Evolutionary conservation across 2,329 filamentous ascomycete species (phyloP).

Genomic region (Penicillium sp.): DNA sequence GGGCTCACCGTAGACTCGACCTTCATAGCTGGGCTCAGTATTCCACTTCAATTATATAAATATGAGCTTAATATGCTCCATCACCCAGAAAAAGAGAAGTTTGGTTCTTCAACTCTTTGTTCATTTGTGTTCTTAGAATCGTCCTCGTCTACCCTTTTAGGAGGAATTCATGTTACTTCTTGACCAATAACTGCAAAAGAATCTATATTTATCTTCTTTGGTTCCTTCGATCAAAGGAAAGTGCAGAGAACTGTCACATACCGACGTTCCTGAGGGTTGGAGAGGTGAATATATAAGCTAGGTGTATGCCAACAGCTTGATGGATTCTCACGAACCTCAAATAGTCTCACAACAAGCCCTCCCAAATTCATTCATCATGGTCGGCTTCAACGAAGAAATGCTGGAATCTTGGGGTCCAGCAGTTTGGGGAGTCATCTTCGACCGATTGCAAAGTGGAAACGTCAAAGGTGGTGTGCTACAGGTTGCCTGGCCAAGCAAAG

Average conservation of each 20-base stretch:
- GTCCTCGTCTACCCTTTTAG: neutral
- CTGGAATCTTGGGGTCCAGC: neutral
- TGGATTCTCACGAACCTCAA: neutral
- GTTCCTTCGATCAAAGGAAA: neutral
- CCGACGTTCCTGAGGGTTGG: neutral
- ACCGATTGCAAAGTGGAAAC: slow-evolving; percentile 5
- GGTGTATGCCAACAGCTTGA: neutral
- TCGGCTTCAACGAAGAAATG: neutral
- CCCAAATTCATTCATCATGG: neutral
- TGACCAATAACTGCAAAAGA: neutral
- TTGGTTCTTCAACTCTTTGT: neutral
- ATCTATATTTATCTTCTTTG: slow-evolving; percentile 1
- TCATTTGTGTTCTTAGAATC: neutral
- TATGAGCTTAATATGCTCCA: too few relatives aligned
- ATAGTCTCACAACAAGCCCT: neutral
- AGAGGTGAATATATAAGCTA: neutral
- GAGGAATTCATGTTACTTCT: neutral
- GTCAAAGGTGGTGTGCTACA: slow-evolving; percentile 1
- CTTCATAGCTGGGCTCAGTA: too few relatives aligned
- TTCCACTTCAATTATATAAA: neutral
- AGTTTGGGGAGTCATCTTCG: slow-evolving; percentile 5
- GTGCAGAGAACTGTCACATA: neutral
- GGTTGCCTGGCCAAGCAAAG: neutral
- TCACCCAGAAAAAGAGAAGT: neutral
- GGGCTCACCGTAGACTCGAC: neutral